A percentile compares a stretch with the other conserved stretches of the same genome.
Evolutionary conservation across 176 grass and related monocot genomes (phyloP).

Genomic region (Coix lacrymajobi): DNA sequence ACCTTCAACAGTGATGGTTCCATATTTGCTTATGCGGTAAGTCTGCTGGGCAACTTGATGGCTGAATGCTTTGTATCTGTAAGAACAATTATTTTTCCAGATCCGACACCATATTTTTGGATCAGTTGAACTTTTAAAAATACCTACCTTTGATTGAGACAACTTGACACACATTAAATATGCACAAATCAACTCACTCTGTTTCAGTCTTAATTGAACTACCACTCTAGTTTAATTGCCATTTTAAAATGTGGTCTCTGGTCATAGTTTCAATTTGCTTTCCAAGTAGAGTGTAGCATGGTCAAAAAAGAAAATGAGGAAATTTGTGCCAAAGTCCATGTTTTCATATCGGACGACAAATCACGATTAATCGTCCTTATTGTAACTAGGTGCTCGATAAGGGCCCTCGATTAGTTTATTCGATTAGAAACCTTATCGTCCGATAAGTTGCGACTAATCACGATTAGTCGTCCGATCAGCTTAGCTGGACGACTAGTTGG

Average conservation of each 20-base stretch:
- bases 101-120: background rate
- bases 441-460: too few species aligned
- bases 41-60: conserved; percentile 16
- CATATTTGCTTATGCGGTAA: conserved; percentile 93
- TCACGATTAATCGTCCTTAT: too few species aligned
- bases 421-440: too few species aligned
- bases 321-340: background rate
- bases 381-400: too few species aligned
- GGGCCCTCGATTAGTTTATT: too few species aligned
- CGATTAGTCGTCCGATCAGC: too few species aligned
- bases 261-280: background rate
- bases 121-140: background rate
- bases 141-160: background rate
- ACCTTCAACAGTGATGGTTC: conserved; percentile 93
- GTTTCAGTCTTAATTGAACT: background rate
- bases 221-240: background rate
- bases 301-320: background rate
- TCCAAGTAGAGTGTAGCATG: background rate
- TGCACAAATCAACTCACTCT: background rate
- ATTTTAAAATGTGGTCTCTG: background rate
- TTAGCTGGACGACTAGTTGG: too few species aligned
- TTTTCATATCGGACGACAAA: too few species aligned
- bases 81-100: background rate
- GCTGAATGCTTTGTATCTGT: background rate
- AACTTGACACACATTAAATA: background rate